Base-by-base conservation (phyloP, 1,139 yeast species). In the Candida glucosophila region DNA sequence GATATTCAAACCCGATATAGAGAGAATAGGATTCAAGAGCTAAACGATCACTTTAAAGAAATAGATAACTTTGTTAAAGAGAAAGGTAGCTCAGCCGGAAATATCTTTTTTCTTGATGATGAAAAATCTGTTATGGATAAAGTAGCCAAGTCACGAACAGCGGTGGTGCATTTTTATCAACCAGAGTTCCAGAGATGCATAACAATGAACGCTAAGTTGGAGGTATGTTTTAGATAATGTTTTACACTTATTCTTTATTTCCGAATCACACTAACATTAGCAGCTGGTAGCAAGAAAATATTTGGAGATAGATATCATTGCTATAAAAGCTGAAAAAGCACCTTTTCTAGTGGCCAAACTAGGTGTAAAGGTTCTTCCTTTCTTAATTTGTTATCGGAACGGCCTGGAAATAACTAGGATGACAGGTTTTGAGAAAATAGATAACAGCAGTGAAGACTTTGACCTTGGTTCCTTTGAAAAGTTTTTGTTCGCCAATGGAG, bases 271-370 rank as follows among this genome's bases (percentile, higher is more conserved):
- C 33, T 30, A 30, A 32, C 33, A 13, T 22, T n/a, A 8, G 18
- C 32, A 48, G 30, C 41, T 46, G 10, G 37, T 77, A 14, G 76
- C 92, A 0, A 61, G 61, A 27, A 72, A 67, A 34, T 83, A 82
- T 47, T 43, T 78, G 19, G 53, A 58, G 1, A 58, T 81, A 2
- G 62, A 62, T 33, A 70, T 80, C 30, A 50, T 73, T 15, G 60
- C 67, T 26, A 65, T 80, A n/a, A 58, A 66, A 30, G 94, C 82
- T 0, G 67, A 61, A 22, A 54, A 67, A 15, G 80, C 88, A 1
- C 86, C 93, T 3, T 83, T 83, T 43, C 53, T 83, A 26, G 83
- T 75, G 4, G 53, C 72, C 2, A 75, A 72, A 40, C 59, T 83
- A 24, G 55, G 59, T 2, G 59, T 83, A 25, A 72, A 77, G 41